Base-by-base conservation (phyloP, 305 asterid species). In the Fraxinus greggii region DNA sequence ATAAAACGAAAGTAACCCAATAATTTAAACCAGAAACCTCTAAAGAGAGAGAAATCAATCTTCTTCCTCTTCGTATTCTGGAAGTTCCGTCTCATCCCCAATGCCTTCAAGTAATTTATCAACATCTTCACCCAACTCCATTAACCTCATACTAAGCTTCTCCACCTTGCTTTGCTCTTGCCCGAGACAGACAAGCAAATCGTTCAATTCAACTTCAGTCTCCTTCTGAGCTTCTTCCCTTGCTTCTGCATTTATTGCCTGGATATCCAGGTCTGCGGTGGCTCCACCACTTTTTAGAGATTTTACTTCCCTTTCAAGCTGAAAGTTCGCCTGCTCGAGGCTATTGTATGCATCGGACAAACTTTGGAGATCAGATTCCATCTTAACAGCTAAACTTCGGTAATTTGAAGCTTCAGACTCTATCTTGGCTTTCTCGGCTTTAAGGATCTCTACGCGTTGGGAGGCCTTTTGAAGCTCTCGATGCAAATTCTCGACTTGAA, bases 141-240 rank as follows among this genome's bases (percentile, higher is more conserved):
- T 63, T 67, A 96, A 83, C 83, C 90, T 90, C 67, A 86, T 86
- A 72, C 94, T 86, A 8, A 96, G 98, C 87, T 81, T 93, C 84
- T 96, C 98, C 79, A 92, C 98, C 88, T 91, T 96, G 87, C 94
- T 96, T 88, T 96, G 98, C 77, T 96, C 99, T 86, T 96, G 99
- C 78, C 99, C 98, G 3, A 96, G 97, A 78, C 99, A 96, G 38
- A 96, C 99, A 0, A 96, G 89, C 92, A 96, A 89, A 85, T 96
- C 98, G 5, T 85, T 91, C 85, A 94, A 83, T 76, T 96, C 99
- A 29, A 88, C 94, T 88, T 96, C 99, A 51, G 98, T 94, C 85
- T 94, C 98, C 89, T 87, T 92, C 75, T 87, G 92, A 78, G 98
- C 99, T 89, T 93, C 97, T 86, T 93, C 98, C 79, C 93, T 85